Evolutionary conservation across 2,329 filamentous ascomycete species (phyloP), one percentile per base, ranked within the genome.

Genomic region (Cryphonectria nitschkei): DNA sequence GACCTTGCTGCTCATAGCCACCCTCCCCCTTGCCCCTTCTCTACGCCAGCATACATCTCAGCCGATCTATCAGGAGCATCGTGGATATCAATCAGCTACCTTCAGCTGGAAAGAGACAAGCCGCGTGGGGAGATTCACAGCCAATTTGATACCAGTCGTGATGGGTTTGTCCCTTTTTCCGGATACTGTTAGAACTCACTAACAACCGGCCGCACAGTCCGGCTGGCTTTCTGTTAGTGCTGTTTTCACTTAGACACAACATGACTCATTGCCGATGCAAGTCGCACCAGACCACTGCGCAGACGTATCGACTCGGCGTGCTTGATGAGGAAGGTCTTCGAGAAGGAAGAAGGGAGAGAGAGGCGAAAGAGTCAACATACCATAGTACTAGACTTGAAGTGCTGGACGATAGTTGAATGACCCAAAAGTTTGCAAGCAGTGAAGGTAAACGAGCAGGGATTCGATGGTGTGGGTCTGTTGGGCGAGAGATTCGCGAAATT

Each of bases 221-320:
- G n/a, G 26, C 26, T 11, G 11, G 11, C 5, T 4, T 26, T 8
- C 26, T 65, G 62, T 65, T 65, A 46, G 62, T 22, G 16, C n/a
- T 52, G 16, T 22, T 6, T 13, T 16, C 9, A 65, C 61, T 32
- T 65, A 26, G 22, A 65, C 14, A 46, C 41, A 37, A 14, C 22
- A 50, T 65, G 62, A 65, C 26, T 65, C 62, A 65, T 52, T 3
- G 16, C 26, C 13, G 22, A 65, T 65, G n/a, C 62, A 65, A 32
- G 52, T 56, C 13, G 52, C 52, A 29, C 52, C 52, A 56, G 26
- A 29, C 52, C 52, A 56, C 11, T 32, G 26, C 13, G 26, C 3
- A 29, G 52, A n/a, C 52, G 19, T 14, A 14, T 16, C 5, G 1
- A 16, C 3, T 32, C 52, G 52, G 52, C 26, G 52, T 56, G 52